Evolutionary conservation across 2,329 filamentous ascomycete species (phyloP), one percentile per base, ranked within the genome.

Genomic region (Cladophialophora chaetospira): DNA sequence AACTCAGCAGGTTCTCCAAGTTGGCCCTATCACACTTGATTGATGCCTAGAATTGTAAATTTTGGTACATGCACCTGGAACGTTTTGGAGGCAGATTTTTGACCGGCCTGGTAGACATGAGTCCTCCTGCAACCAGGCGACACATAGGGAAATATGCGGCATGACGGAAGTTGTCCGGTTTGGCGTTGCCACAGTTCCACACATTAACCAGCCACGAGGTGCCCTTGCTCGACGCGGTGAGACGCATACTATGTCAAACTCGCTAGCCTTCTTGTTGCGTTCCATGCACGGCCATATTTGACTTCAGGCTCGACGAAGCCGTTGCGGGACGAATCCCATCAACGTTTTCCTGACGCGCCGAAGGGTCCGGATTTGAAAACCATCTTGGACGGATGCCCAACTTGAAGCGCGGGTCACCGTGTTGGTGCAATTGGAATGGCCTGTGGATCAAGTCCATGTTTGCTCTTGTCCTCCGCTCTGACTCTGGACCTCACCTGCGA

Each of bases 161-260:
- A 58, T 46, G 45, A 55, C 47, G 47, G 57, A 50, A 51, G 50
- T 55, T 47, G 60, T 57, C 60, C 57, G 53, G 53, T 62, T 60
- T 62, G 56, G 57, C 40, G 46, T 57, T 38, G 35, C 29, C 17
- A 44, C 21, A 19, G 60, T 63, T 38, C 57, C 55, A 61, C 55
- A 58, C 52, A 50, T 46, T 54, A 43, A 57, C 52, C 51, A 40
- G 45, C 57, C 55, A 63, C 60, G 60, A 59, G 60, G 57, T 38
- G 57, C 60, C 60, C 60, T 55, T 57, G 60, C 50, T 44, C 26
- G 31, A 49, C 10, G 15, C 60, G 60, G 60, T 29, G 36, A 43
- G 53, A 28, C 52, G 53, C 60, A 59, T 60, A 42, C 48, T 13
- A 49, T 54, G 60, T 62, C 60, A 62, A 62, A 62, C 60, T 60